Base-by-base conservation (phyloP, 768 basidiomycete species). In the Amanita phalloides region DNA sequence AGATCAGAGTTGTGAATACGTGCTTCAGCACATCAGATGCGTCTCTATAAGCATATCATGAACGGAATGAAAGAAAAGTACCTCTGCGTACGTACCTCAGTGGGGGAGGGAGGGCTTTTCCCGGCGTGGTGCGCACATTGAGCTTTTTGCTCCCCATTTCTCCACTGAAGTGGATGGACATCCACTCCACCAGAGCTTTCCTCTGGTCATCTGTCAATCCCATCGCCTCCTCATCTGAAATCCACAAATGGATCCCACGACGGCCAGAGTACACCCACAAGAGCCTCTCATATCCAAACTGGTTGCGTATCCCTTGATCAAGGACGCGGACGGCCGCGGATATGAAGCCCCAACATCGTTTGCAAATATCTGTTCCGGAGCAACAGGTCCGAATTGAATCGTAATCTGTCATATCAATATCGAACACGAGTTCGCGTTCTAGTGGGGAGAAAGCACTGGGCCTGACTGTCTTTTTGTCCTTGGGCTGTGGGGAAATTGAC, bases 361-460 rank as follows among this genome's bases (percentile, higher is more conserved):
- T 78, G 70, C 96, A 99, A 66, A 99, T 95, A 51, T 78, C 83
- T 42, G 92, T 90, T 45, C 80, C 88, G 10, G 84, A 82, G 69
- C 96, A 98, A 67, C 96, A 99, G 0, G 93, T 97, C 45, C 96
- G 84, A 60, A 98, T 79, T 42, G 83, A 74, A 64, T 99, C 95
- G 68, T 98, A 99, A 68, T 99, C 96, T 13, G 96, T 95, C 96
- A 99, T 97, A 68, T 99, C 96, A 64, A 99, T 97, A 80, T 99
- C 96, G 64, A 99, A 96, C 0, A 98, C 95, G 39, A 99, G 84
- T 64, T 98, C 96, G 53, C 96, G 85, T 56, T 81, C 78, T 32
- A 79, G 64, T 0, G 96, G 92, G 41, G 75, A 72, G 57, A 97
- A 83, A n/a, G 83, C 71, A 9, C 81, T 80, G 8, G 70, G 59